Evolutionary conservation across 2,329 filamentous ascomycete genomes (phyloP).

Genomic region (Alternaria gansuensis): DNA sequence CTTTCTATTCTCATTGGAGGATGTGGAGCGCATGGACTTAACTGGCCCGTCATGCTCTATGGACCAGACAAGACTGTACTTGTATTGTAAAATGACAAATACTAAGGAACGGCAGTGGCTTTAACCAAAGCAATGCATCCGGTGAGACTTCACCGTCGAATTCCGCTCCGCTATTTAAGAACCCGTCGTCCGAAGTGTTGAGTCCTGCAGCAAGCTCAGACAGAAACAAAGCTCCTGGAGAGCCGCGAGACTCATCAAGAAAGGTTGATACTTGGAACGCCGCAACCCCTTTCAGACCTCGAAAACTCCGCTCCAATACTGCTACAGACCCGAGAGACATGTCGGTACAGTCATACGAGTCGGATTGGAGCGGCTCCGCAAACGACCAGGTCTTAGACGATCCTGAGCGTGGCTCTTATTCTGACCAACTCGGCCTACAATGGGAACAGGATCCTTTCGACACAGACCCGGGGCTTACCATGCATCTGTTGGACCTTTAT

Average conservation of each 20-base stretch:
- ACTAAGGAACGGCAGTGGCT: constrained; percentile 43
- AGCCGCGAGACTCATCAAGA: constrained; percentile 42
- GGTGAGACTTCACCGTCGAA: constrained; percentile 47
- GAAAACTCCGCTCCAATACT: constrained; percentile 38
- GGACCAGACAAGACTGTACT: constrained; percentile 25
- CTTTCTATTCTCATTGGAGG: constrained; percentile 13
- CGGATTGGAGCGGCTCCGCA: constrained; percentile 46
- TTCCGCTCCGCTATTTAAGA: constrained; percentile 45
- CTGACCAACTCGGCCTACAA: constrained; percentile 49
- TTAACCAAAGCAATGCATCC: constrained; percentile 47
- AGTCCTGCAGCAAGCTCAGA: constrained; percentile 44
- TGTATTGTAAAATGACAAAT: constrained; percentile 44
- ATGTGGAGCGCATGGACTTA: constrained; percentile 37
- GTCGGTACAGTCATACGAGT: constrained; percentile 48
- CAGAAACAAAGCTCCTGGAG: constrained; percentile 41
- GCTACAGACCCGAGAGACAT: constrained; percentile 40
- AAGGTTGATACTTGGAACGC: constrained; percentile 43
- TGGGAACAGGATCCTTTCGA: constrained; percentile 65
- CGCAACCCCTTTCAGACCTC: constrained; percentile 38
- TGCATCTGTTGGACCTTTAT: constrained; percentile 64
- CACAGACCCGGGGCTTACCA: constrained; percentile 59
- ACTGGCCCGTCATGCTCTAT: constrained; percentile 15
- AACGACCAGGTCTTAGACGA: constrained; percentile 43
- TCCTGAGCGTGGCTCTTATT: constrained; percentile 42
- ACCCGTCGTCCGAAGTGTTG: constrained; percentile 41